A percentile compares a stretch with the other conserved stretches of the same genome.
Evolutionary conservation across 495 filamentous ascomycete genomes (phyloP).

Genomic region (Xeromyces bisporus): DNA sequence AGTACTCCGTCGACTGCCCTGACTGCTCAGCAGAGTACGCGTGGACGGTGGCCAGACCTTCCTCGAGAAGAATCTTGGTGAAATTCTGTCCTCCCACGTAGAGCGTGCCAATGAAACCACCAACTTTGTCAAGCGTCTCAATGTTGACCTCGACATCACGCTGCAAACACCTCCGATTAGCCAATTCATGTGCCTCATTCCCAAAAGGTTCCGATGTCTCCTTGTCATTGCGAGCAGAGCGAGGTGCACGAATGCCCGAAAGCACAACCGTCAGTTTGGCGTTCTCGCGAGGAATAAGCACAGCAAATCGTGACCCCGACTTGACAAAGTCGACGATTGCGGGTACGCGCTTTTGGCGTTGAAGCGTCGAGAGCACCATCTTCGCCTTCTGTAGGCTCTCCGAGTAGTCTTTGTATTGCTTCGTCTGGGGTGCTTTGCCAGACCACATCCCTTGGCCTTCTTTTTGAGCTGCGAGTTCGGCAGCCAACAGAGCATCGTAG

Average conservation of each 20-base stretch:
- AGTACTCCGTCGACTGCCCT: constrained; percentile 70
- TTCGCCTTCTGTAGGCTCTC: constrained; percentile 91
- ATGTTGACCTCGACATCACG: constrained; percentile 94
- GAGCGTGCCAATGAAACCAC: constrained; percentile 90
- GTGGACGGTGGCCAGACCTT: constrained; percentile 82
- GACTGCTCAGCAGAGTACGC: constrained; percentile 91
- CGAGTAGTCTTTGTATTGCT: constrained; percentile 72
- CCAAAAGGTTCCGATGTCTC: constrained; percentile 89
- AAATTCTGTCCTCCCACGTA: constrained; percentile 94
- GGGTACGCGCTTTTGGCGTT: constrained; percentile 81
- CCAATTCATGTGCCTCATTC: constrained; percentile 82
- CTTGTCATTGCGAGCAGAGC: constrained; percentile 59
- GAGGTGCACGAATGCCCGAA: constrained; percentile 82
- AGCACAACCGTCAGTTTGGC: constrained; percentile 92
- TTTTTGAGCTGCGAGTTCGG: constrained; percentile 70
- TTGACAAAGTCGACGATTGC: constrained; percentile 96
- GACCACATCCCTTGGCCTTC: constrained; percentile 92
- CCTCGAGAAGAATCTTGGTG: constrained; percentile 82
- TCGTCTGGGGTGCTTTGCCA: constrained; percentile 61
- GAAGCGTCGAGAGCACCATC: constrained; percentile 69
- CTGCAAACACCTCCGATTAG: constrained; percentile 74
- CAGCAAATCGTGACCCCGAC: constrained; percentile 81
- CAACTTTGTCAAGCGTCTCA: constrained; percentile 85
- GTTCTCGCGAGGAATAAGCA: constrained; percentile 83
- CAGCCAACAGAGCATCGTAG: constrained; percentile 81